Conservation (phyloP, 352 stramenopile species). For the Phytophthora megakarya region DNA sequence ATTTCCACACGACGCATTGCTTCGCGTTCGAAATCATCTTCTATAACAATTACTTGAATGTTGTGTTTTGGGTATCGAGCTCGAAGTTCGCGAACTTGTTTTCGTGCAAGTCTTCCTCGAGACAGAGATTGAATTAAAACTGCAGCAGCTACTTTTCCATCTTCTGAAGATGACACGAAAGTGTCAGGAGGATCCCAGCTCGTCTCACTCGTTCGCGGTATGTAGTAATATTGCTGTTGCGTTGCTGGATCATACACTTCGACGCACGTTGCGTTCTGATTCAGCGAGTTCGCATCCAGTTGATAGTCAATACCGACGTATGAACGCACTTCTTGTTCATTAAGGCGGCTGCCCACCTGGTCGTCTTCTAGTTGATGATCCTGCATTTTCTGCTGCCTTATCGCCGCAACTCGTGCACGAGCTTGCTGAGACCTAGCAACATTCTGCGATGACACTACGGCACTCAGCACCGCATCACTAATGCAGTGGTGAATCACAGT, state of each 20-base stretch:
- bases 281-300: background rate
- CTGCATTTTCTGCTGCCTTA: conserved; percentile 29
- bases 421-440: conserved; percentile 55
- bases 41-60: background rate
- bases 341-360: background rate
- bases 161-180: conserved; percentile 44
- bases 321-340: background rate
- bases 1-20: conserved; percentile 51
- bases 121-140: conserved; percentile 65
- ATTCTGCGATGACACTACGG: conserved; percentile 55
- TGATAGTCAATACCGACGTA: background rate
- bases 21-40: conserved; percentile 33
- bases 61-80: background rate
- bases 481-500: conserved; percentile 40
- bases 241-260: conserved; percentile 69
- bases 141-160: conserved; percentile 50
- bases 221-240: conserved; percentile 68
- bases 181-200: conserved; percentile 49
- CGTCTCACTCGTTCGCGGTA: conserved; percentile 46
- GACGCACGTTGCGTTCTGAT: conserved; percentile 40
- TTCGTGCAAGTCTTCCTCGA: conserved; percentile 43
- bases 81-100: conserved; percentile 22
- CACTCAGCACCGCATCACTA: conserved; percentile 46
- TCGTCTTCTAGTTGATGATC: conserved; percentile 6
- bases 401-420: conserved; percentile 39